Percentiles rank a stretch among this genome's conserved stretches.
Evolutionary conservation across 2,329 filamentous ascomycete species (phyloP).

Genomic region (Lachnellula hyalina): DNA sequence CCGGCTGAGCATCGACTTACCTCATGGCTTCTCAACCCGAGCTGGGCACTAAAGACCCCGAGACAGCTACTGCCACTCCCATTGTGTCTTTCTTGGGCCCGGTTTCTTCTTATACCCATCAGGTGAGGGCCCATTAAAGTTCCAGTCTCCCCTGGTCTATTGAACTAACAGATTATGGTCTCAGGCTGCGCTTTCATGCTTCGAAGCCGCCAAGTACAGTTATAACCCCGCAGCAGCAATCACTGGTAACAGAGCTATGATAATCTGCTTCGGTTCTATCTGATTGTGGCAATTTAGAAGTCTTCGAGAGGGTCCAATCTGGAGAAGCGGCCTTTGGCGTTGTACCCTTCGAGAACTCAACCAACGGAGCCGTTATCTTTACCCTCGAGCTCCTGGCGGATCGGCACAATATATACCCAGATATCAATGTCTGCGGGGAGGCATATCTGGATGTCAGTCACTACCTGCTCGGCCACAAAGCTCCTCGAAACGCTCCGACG

Average conservation of each 20-base stretch:
- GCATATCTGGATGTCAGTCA: constrained; percentile 85
- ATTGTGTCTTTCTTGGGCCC: constrained; percentile 58
- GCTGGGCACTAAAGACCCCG: background rate
- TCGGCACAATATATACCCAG: constrained; percentile 54
- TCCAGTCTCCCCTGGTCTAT: constrained; percentile 6
- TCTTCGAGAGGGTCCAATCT: constrained; percentile 73
- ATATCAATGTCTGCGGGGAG: constrained; percentile 75
- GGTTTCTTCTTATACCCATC: constrained; percentile 62
- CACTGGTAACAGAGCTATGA: constrained; percentile 28
- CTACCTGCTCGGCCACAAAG: constrained; percentile 62
- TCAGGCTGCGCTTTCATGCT: constrained; percentile 50
- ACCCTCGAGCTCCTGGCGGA: constrained; percentile 88
- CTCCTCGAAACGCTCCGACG: constrained; percentile 4
- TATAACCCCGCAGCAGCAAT: constrained; percentile 42
- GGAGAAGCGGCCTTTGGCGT: constrained; percentile 65
- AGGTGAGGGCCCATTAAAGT: constrained; percentile 41
- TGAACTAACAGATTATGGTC: constrained; percentile 25
- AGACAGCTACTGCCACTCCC: constrained; percentile 9
- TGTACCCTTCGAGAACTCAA: constrained; percentile 93
- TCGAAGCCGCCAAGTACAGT: constrained; percentile 34
- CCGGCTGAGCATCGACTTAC: background rate
- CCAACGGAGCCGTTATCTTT: constrained; percentile 86
- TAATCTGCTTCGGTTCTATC: background rate
- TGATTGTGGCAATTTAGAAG: constrained; percentile 45
- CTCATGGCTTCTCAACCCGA: background rate